phyloP scores from a whole-genome alignment of 2,329 filamentous ascomycete species.

The Orbilia brochopaga region DNA sequence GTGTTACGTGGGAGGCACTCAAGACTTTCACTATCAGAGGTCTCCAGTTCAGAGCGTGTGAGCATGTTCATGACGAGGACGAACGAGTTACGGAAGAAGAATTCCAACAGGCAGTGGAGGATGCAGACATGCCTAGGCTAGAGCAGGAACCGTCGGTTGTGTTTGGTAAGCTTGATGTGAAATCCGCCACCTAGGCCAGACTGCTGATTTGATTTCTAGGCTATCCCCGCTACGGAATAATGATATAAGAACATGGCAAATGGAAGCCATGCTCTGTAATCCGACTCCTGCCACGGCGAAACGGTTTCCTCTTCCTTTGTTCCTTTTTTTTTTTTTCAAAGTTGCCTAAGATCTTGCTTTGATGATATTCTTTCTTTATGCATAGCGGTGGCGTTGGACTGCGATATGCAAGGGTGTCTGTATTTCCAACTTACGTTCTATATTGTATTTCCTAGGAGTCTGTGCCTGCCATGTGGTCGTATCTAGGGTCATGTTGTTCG shows the following conservation, averaged over 20 bases:
- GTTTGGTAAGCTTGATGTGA: constrained; percentile 12
- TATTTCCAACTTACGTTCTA: too few relatives aligned
- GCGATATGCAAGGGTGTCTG: too few relatives aligned
- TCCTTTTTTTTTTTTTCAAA: too few relatives aligned
- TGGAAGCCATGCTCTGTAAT: too few relatives aligned
- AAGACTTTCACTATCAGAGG: constrained; percentile 11
- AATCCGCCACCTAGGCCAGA: not conserved
- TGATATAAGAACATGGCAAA: too few relatives aligned
- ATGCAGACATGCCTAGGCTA: constrained; percentile 14
- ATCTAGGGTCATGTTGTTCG: too few relatives aligned
- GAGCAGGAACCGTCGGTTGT: constrained; percentile 5
- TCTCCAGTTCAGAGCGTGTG: constrained; percentile 18
- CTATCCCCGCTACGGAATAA: not conserved
- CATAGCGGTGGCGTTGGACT: not conserved
- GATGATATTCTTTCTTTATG: not conserved
- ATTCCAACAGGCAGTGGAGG: constrained; percentile 15
- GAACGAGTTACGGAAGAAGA: constrained; percentile 3
- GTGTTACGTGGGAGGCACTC: constrained; percentile 17
- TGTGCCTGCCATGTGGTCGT: too few relatives aligned
- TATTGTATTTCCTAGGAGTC: too few relatives aligned
- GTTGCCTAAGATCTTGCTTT: too few relatives aligned
- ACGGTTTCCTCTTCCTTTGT: too few relatives aligned
- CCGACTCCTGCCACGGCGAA: too few relatives aligned
- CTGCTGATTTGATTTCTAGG: not conserved
- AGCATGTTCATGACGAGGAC: not conserved